A percentile compares a stretch with the other conserved stretches of the same genome.
phyloP scores from a whole-genome alignment of 2,329 filamentous ascomycete genomes.

The Aspergillus hiratsukae region DNA sequence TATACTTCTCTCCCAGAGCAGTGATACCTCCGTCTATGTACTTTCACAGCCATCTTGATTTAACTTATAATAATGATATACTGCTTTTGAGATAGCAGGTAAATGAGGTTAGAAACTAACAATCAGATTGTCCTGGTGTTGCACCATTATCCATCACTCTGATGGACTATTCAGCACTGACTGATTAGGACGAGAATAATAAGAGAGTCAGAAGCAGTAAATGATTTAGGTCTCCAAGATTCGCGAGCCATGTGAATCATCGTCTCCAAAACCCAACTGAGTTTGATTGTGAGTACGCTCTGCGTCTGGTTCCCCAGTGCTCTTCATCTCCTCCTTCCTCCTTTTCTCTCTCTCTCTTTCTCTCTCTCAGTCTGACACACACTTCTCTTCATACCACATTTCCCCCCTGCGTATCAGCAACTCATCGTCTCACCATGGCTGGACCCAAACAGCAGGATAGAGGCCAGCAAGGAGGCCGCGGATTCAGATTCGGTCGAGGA shows the following conservation, averaged over 20 bases:
- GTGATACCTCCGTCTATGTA: too few species aligned
- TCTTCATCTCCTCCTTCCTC: neutral
- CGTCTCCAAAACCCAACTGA: too few species aligned
- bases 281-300: neutral
- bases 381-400: neutral
- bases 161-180: neutral
- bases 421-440: neutral
- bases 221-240: neutral
- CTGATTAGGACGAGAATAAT: neutral
- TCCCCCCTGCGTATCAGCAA: neutral
- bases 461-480: neutral
- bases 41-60: too few species aligned
- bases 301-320: neutral
- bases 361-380: neutral
- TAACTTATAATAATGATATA: neutral
- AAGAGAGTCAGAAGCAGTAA: neutral
- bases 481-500: neutral
- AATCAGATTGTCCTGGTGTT: neutral
- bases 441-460: neutral
- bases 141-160: neutral
- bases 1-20: neutral
- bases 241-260: neutral
- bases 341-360: neutral
- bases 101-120: fast-evolving
- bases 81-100: neutral